Base-by-base conservation (phyloP, 78 protist genomes). In the Planoprotostelium fungivorum region DNA sequence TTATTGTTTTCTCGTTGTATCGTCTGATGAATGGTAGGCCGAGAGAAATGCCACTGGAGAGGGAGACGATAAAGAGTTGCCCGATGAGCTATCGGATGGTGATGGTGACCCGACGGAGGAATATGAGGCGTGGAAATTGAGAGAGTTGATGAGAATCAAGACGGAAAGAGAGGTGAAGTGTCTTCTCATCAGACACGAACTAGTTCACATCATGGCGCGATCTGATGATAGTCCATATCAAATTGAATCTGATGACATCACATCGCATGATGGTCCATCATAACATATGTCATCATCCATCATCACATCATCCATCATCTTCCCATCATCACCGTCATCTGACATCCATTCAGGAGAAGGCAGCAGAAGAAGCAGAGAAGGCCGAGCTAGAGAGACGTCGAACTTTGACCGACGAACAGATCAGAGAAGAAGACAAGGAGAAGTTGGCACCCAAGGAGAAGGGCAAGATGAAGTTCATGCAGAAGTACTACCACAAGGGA, bases 401-500 rank as follows among this genome's bases (percentile, higher is more conserved):
- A 84, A 86, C 87, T 0, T 84, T 92, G 89, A 88, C 94, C 0
- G 94, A 92, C 38, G 39, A 86, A 1, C 90, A 92, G 88, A 92
- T 92, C 35, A 34, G 28, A 0, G 5, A 34, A 1, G 94, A 92
- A 36, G 91, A 88, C 34, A 38, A 35, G 25, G 87, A 63, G 5
- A 91, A 85, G 0, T 0, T 38, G 31, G 35, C 37, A 1, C 35
- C 87, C 0, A 29, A 39, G 10, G 39, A 39, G 0, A 91, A 94
- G 88, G 38, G 36, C 38, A 83, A 89, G 88, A 35, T 89, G 36
- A 84, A 85, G 28, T 94, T 91, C 87, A 28, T 94, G 28, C 96
- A 94, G 86, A 85, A 88, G 84, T 89, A 91, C 38, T 94, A 94
- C 35, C 96, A 94, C 37, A 86, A 90, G 37, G 96, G 96, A 83